Evolutionary conservation across 2,329 filamentous ascomycete genomes (phyloP).

Genomic region (Elsinoe arachidis): DNA sequence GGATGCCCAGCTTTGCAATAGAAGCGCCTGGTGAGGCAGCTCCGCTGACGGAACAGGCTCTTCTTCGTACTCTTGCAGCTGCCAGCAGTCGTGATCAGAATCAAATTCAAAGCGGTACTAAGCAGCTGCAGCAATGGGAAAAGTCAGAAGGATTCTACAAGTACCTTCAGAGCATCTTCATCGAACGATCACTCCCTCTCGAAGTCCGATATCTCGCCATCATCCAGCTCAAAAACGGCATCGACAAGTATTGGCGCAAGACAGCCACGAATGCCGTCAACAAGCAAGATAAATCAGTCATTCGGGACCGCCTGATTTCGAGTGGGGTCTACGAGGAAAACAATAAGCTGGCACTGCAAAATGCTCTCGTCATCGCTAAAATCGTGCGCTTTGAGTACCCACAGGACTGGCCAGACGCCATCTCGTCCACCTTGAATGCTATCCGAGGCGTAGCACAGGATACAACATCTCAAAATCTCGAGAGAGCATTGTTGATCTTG

Average conservation of each 20-base stretch:
- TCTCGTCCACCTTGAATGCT: slow-evolving; percentile 50
- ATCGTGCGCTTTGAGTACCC: slow-evolving; percentile 86
- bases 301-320: slow-evolving; percentile 66
- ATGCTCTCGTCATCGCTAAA: slow-evolving; percentile 79
- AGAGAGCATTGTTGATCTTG: slow-evolving; percentile 65
- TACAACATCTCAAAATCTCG: slow-evolving; percentile 51
- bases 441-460: slow-evolving; percentile 49
- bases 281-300: slow-evolving; percentile 64
- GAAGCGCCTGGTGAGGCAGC: slow-evolving; percentile 76
- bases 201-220: slow-evolving; percentile 82
- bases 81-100: slow-evolving; percentile 39
- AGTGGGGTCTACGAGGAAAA: slow-evolving; percentile 71
- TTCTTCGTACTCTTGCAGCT: slow-evolving; percentile 41
- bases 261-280: slow-evolving; percentile 60
- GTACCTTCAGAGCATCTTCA: slow-evolving; percentile 56
- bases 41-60: slow-evolving; percentile 40
- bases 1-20: slow-evolving; percentile 35
- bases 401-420: slow-evolving; percentile 60
- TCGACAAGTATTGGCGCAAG: slow-evolving; percentile 88
- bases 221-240: slow-evolving; percentile 92
- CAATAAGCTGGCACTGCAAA: slow-evolving; percentile 70
- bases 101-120: slow-evolving; percentile 44
- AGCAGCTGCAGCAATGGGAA: slow-evolving; percentile 46
- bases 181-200: slow-evolving; percentile 66
- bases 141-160: slow-evolving; percentile 39